Evolutionary conservation across 148 eudicot species (phyloP).

Genomic region (Simmondsia chinensis): DNA sequence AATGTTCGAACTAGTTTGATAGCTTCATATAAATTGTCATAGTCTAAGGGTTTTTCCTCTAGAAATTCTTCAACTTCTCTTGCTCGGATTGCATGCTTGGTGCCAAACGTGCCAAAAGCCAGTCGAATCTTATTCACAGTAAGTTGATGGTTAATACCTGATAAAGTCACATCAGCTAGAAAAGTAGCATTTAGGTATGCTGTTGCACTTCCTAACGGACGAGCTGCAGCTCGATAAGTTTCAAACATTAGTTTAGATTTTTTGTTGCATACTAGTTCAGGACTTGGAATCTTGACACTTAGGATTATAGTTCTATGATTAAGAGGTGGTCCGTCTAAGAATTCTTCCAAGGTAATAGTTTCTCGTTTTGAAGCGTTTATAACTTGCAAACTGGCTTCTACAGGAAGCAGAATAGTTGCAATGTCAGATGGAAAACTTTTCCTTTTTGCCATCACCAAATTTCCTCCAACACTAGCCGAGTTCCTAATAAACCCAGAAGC

Average conservation of each 20-base stretch:
- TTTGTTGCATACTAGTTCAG: conserved; percentile 9
- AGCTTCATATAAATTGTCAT: conserved; percentile 34
- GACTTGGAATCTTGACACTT: conserved; percentile 39
- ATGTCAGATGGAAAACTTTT: conserved; percentile 57
- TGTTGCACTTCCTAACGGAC: conserved; percentile 60
- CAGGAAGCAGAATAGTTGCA: conserved; percentile 51
- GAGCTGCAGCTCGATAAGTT: conserved; percentile 56
- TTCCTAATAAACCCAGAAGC: conserved; percentile 49
- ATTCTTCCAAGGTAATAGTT: conserved; percentile 39
- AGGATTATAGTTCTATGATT: conserved; percentile 33
- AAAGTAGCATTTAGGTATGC: conserved; percentile 66
- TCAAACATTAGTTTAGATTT: conserved; percentile 32
- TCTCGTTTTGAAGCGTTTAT: conserved; percentile 18
- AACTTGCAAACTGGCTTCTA: conserved; percentile 29
- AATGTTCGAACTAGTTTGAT: conserved; percentile 23
- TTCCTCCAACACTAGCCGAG: conserved; percentile 64
- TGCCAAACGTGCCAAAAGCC: conserved; percentile 56
- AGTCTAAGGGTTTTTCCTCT: conserved; percentile 23
- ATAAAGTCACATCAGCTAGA: conserved; percentile 30
- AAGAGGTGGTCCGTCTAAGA: conserved; percentile 32
- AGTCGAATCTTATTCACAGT: conserved; percentile 22
- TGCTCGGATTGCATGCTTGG: conserved; percentile 46
- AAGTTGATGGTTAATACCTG: conserved; percentile 14
- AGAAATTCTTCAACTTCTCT: conserved; percentile 39
- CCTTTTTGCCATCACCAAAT: conserved; percentile 63